phyloP scores from a whole-genome alignment of 1,284 basidiomycete genomes.

The Heterobasidion irregulare region DNA sequence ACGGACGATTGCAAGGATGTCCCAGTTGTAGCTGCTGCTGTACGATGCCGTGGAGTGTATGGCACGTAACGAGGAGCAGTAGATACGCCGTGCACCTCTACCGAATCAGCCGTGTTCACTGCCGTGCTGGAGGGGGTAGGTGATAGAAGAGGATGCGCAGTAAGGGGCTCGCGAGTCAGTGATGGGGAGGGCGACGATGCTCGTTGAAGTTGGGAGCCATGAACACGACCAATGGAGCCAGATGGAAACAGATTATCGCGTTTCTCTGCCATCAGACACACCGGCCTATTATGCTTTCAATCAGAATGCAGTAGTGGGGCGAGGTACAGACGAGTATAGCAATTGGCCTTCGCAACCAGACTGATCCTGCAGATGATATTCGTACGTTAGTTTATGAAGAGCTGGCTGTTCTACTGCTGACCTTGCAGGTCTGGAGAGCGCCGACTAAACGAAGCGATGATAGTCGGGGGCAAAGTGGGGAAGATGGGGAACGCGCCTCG shows the following conservation, averaged over 20 bases:
- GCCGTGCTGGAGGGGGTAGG: constrained; percentile 22
- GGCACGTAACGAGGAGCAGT: constrained; percentile 38
- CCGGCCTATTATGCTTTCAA: background rate
- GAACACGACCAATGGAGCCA: constrained; percentile 43
- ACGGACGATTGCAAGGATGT: constrained; percentile 30
- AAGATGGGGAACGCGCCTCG: too few species aligned
- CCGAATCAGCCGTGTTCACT: constrained; percentile 8
- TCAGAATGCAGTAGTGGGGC: background rate
- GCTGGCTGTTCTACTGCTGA: too few species aligned
- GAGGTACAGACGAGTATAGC: background rate
- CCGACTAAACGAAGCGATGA: too few species aligned
- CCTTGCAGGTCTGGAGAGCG: too few species aligned
- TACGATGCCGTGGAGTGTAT: constrained; percentile 48
- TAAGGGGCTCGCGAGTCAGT: constrained; percentile 37
- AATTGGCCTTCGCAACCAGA: too few species aligned
- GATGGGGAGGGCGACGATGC: constrained; percentile 26
- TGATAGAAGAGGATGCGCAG: constrained; percentile 57
- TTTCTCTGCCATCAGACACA: constrained; percentile 11
- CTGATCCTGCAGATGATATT: too few species aligned
- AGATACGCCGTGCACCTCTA: constrained; percentile 15
- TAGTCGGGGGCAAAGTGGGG: too few species aligned
- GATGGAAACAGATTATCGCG: constrained; percentile 36
- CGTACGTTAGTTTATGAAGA: too few species aligned
- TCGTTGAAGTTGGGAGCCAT: constrained; percentile 34
- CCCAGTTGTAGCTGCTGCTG: constrained; percentile 40